Evolutionary conservation across 805 yeast genomes (phyloP).

Genomic region (Candida caryicola): DNA sequence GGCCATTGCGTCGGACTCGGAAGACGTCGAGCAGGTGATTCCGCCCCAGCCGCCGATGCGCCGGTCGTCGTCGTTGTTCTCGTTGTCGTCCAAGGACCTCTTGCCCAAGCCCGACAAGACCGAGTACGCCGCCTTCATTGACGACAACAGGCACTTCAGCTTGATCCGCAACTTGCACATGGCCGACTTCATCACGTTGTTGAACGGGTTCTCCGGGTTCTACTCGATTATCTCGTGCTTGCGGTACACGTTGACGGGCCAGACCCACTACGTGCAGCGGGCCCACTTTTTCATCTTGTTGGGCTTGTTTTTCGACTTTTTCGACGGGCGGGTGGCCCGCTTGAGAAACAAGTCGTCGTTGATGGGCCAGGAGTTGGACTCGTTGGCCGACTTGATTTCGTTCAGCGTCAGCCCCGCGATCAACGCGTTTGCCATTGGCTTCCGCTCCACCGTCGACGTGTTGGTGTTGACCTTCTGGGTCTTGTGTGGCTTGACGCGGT

Average conservation of each 20-base stretch:
- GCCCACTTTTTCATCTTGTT: slow-evolving; percentile 87
- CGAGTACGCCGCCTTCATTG: slow-evolving; percentile 76
- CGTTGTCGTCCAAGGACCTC: slow-evolving; percentile 47
- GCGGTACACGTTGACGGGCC: slow-evolving; percentile 70
- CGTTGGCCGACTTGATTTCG: slow-evolving; percentile 90
- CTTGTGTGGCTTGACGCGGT: slow-evolving; percentile 86
- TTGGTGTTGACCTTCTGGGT: slow-evolving; percentile 78
- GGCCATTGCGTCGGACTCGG: slow-evolving; percentile 38
- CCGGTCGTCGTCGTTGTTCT: slow-evolving; percentile 52
- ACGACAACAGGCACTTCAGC: slow-evolving; percentile 81
- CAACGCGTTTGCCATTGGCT: slow-evolving; percentile 87
- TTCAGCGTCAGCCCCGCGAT: slow-evolving; percentile 96
- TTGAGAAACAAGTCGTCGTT: slow-evolving; percentile 86
- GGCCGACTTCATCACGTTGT: slow-evolving; percentile 93
- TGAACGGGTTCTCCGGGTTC: slow-evolving; percentile 93
- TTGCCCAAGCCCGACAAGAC: slow-evolving; percentile 74
- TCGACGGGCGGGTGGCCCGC: slow-evolving; percentile 96
- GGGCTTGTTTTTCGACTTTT: slow-evolving; percentile 92
- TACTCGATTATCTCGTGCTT: slow-evolving; percentile 84
- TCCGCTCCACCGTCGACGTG: slow-evolving; percentile 79
- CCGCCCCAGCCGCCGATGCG: slow-evolving; percentile 35
- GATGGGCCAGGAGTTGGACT: slow-evolving; percentile 97
- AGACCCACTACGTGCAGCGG: slow-evolving; percentile 71
- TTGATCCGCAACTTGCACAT: slow-evolving; percentile 84
- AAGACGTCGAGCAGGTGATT: slow-evolving; percentile 18